Percentiles rank a stretch among this genome's conserved stretches.
Conservation (phyloP, 2,329 filamentous ascomycete species). For the Exophiala alcalophila region DNA sequence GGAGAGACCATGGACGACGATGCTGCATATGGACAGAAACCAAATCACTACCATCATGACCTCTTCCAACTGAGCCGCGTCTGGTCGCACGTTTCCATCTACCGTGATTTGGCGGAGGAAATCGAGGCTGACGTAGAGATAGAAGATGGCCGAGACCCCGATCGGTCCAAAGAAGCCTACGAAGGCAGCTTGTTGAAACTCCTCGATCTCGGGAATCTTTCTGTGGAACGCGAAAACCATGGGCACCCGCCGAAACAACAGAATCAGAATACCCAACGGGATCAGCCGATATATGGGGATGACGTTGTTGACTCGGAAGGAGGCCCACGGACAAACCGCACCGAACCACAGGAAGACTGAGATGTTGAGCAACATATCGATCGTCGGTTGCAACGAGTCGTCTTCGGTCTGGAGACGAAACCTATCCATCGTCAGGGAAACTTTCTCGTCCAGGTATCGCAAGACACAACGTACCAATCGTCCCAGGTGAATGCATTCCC, state of each 20-base stretch:
- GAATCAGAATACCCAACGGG: constrained; percentile 68
- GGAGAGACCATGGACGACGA: constrained; percentile 69
- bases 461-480: constrained; percentile 39
- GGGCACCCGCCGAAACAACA: constrained; percentile 74
- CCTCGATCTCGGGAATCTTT: constrained; percentile 74
- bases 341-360: constrained; percentile 89
- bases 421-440: constrained; percentile 46
- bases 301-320: constrained; percentile 64
- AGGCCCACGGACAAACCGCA: constrained; percentile 75
- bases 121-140: constrained; percentile 76
- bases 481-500: constrained; percentile 91
- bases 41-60: constrained; percentile 72
- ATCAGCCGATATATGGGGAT: constrained; percentile 73
- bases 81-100: constrained; percentile 59
- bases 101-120: constrained; percentile 62
- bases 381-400: constrained; percentile 88
- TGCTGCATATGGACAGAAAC: constrained; percentile 80
- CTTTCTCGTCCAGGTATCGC: not conserved
- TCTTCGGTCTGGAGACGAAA: constrained; percentile 85
- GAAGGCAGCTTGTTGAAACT: constrained; percentile 71
- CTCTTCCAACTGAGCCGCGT: constrained; percentile 65
- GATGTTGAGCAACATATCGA: constrained; percentile 91
- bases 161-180: constrained; percentile 93
- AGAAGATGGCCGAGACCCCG: constrained; percentile 86
- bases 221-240: constrained; percentile 71